Conservation (phyloP, 2,329 filamentous ascomycete genomes). For the Periconia sp. region DNA sequence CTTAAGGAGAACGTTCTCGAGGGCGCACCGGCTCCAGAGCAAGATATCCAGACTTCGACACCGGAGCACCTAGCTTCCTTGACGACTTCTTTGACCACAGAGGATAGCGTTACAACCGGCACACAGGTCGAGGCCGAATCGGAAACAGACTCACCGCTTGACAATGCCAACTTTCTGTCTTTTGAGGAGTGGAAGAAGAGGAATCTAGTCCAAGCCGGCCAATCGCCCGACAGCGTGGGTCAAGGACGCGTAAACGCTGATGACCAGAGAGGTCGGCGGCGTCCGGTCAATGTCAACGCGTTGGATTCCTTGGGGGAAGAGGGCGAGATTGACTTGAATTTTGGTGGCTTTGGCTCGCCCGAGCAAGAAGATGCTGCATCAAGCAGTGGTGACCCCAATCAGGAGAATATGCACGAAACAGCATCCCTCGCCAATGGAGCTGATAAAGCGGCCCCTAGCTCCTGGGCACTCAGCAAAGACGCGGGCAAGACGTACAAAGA, state of each 20-base stretch:
- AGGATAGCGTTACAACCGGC: slow-evolving; percentile 12
- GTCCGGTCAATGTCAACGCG: slow-evolving; percentile 62
- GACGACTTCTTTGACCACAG: slow-evolving; percentile 5
- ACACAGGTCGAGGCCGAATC: slow-evolving; percentile 51
- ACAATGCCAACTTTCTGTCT: slow-evolving; percentile 84
- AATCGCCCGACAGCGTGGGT: slow-evolving; percentile 69
- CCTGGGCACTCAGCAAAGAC: slow-evolving; percentile 71
- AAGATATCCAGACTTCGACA: slow-evolving; percentile 1
- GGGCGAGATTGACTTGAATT: slow-evolving; percentile 77
- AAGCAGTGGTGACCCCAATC: slow-evolving; percentile 16
- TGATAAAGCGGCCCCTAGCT: slow-evolving; percentile 33
- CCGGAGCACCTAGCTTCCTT: slow-evolving; percentile 6
- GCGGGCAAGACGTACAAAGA: slow-evolving; percentile 98
- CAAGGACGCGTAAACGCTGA: slow-evolving; percentile 53
- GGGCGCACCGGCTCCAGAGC: slow-evolving; percentile 7
- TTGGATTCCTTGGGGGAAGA: slow-evolving; percentile 84
- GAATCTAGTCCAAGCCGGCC: slow-evolving; percentile 82
- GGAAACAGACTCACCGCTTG: slow-evolving; percentile 66
- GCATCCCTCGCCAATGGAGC: slow-evolving; percentile 22
- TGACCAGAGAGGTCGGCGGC: slow-evolving; percentile 51
- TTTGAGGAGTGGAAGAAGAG: slow-evolving; percentile 99
- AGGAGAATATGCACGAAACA: slow-evolving; percentile 16
- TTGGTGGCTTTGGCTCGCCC: slow-evolving; percentile 61
- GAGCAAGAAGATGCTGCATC: slow-evolving; percentile 22
- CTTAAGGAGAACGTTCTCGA: slow-evolving; percentile 11